Conservation (phyloP, 2,329 filamentous ascomycete genomes). For the Phialophora macrospora region DNA sequence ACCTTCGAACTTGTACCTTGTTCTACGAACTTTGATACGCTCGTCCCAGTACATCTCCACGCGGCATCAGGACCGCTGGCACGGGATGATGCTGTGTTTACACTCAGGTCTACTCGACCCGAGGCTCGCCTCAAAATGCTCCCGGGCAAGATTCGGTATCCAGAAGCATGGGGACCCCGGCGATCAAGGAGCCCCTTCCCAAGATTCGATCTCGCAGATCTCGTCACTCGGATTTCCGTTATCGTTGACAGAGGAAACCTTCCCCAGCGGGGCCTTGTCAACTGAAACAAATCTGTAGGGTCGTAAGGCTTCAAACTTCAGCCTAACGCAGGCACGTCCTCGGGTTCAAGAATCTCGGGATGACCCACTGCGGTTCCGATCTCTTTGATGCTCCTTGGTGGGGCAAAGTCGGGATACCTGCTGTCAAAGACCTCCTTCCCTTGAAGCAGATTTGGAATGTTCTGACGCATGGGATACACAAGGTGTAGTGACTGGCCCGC, state of each 20-base stretch:
- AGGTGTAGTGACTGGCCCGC: slow-evolving; percentile 28
- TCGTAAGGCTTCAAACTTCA: neutral
- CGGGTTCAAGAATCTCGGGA: slow-evolving; percentile 23
- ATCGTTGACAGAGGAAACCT: neutral
- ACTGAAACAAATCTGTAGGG: neutral
- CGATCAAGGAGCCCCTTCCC: neutral
- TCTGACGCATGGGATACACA: slow-evolving; percentile 33
- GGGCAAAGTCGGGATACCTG: slow-evolving; percentile 29
- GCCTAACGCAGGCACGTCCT: neutral
- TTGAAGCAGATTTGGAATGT: slow-evolving; percentile 29
- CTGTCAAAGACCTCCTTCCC: slow-evolving; percentile 32
- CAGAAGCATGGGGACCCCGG: neutral
- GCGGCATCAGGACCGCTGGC: neutral
- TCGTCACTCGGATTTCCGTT: neutral
- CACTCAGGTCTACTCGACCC: neutral
- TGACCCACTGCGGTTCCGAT: slow-evolving; percentile 33
- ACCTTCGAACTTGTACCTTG: neutral
- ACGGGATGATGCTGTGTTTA: slow-evolving; percentile 3
- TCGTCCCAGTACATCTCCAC: neutral
- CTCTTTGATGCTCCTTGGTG: slow-evolving; percentile 30
- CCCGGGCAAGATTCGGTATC: neutral
- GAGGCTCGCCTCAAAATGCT: neutral
- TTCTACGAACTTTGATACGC: neutral
- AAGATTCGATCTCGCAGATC: neutral
- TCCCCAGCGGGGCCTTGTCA: neutral